Base-by-base conservation (phyloP, 768 basidiomycete genomes). In the Tephrocybe rancida region DNA sequence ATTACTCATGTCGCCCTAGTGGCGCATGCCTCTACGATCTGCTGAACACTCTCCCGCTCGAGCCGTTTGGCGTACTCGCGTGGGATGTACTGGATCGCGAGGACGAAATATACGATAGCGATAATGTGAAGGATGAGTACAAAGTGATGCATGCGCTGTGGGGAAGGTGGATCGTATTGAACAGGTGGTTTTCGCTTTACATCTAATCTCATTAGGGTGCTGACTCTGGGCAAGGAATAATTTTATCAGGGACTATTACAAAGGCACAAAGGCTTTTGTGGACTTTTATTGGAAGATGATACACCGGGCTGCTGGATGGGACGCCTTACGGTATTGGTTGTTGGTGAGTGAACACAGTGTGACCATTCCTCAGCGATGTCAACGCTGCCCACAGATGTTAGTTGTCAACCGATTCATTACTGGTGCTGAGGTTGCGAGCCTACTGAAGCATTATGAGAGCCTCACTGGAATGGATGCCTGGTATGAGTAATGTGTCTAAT, bases 141-240 rank as follows among this genome's bases (percentile, higher is more conserved):
- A 92, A 92, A 65, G 84, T 90, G 6, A 87, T 92, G 74, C 81
- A 84, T 50, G 87, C 88, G 5, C 69, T 92, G 11, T 92, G 90
- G 90, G 82, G 73, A 11, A 65, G 90, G 47, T 92, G 88, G 88
- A 87, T 90, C 3, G 67, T 84, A 46, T 64, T 85, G 27, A 78
- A 88, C 61, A 70, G 81, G 86, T 85, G 44, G 45, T 73, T 39
- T 24, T 2, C 13, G 19, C 30, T n/a, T 44, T 35, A 14, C 53
- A 5, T 47, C 35, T 30, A 16, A 8, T 30, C 18, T 41, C 25
- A 29, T 37, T 38, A 13, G 22, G 30, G 43, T 16, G 24, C 44
- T 44, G 30, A 27, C 37, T 8, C 48, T 45, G 14, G 11, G 42
- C 32, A 48, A 88, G 87, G 32, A 73, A 74, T 32, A 61, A 53